These are phyloP conservation scores for Lentithecium fluviatile DNA, from an alignment of 495 filamentous ascomycete genomes.

Conservation along the genomic window DNA sequence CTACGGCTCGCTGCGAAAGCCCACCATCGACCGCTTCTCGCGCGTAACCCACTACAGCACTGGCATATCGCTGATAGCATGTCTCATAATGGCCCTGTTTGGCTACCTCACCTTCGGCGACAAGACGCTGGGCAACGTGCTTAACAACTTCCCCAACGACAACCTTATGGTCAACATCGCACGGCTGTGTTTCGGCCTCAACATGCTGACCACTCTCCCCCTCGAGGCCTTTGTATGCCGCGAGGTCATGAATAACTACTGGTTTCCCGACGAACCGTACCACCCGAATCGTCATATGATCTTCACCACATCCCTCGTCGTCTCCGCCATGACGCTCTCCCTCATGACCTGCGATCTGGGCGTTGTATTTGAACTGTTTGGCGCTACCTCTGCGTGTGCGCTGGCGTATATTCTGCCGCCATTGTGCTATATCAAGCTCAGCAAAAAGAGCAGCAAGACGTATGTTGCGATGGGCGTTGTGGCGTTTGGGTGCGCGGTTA, in stretches of 20 bases:
- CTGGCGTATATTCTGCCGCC: constrained; percentile 95
- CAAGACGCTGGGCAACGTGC: constrained; percentile 86
- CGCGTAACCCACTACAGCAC: constrained; percentile 91
- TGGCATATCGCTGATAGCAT: constrained; percentile 80
- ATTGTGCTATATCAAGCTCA: constrained; percentile 90
- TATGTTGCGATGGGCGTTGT: constrained; percentile 25
- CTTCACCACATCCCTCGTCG: constrained; percentile 75
- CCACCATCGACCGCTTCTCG: constrained; percentile 91
- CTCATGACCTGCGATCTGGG: constrained; percentile 90
- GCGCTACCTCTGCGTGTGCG: constrained; percentile 88
- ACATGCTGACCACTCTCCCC: constrained; percentile 96
- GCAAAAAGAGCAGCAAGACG: constrained; percentile 47
- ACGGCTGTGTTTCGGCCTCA: constrained; percentile 86
- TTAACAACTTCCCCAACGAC: constrained; percentile 92
- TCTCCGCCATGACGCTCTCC: constrained; percentile 71
- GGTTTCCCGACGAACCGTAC: constrained; percentile 76
- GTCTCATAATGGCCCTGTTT: constrained; percentile 79
- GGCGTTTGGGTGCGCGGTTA: constrained; percentile 33
- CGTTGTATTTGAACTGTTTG: constrained; percentile 90
- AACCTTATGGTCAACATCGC: constrained; percentile 93
- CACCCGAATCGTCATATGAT: constrained; percentile 81
- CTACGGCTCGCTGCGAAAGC: constrained; percentile 90
- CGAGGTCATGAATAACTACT: constrained; percentile 94
- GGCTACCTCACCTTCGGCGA: constrained; percentile 93
- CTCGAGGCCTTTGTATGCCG: constrained; percentile 96